A percentile compares a stretch with the other conserved stretches of the same genome.
Conservation (phyloP, 805 yeast species). For the Schwanniomyces occidentalis region DNA sequence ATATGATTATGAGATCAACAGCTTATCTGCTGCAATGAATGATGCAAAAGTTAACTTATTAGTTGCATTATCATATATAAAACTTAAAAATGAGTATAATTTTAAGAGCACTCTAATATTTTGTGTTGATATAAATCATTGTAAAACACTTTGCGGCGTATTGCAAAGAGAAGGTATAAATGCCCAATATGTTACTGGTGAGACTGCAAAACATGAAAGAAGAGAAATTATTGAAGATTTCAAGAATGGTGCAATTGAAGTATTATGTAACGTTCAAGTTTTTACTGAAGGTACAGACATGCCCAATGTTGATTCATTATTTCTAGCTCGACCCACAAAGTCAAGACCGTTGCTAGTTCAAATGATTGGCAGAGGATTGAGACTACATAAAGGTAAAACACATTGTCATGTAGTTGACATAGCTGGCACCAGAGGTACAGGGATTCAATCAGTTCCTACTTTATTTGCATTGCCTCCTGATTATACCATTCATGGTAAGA, state of each 20-base stretch:
- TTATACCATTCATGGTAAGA: conserved; percentile 25
- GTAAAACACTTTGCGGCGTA: conserved; percentile 49
- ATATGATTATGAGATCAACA: conserved; percentile 56
- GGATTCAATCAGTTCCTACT: conserved; percentile 57
- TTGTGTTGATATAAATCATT: conserved; percentile 74
- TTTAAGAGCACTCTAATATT: conserved; percentile 71
- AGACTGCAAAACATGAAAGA: conserved; percentile 55
- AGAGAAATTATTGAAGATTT: conserved; percentile 56
- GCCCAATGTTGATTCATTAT: conserved; percentile 80
- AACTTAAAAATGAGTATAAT: conserved; percentile 28
- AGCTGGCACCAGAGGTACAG: conserved; percentile 59
- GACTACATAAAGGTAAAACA: conserved; percentile 60
- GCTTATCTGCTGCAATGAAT: conserved; percentile 57
- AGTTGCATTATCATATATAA: conserved; percentile 53
- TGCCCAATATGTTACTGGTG: conserved; percentile 72
- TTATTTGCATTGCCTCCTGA: conserved; percentile 36
- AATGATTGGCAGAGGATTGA: conserved; percentile 89
- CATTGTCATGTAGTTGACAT: conserved; percentile 77
- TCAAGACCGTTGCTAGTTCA: conserved; percentile 73
- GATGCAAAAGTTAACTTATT: conserved; percentile 53
- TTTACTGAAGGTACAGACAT: conserved; percentile 95
- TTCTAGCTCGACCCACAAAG: conserved; percentile 78
- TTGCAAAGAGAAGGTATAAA: conserved; percentile 62
- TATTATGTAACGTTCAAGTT: conserved; percentile 83
- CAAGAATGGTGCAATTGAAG: conserved; percentile 60